Percentiles rank a stretch among this genome's conserved stretches.
Conservation (phyloP, 2,329 filamentous ascomycete genomes). For the Diaporthe velutina region DNA sequence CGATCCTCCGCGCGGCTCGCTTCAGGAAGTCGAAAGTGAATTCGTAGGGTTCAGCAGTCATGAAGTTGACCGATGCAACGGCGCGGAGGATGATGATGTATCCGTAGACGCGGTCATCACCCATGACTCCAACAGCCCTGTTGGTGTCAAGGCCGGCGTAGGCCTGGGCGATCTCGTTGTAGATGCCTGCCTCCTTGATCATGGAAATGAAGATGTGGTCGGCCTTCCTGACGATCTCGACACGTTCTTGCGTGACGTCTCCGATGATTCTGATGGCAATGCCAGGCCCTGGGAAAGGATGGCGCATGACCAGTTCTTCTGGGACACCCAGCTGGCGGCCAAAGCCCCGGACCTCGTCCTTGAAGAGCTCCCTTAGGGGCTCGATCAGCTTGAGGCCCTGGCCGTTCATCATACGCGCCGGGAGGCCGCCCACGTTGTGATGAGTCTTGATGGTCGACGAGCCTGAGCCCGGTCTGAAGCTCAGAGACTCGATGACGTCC, state of each 20-base stretch:
- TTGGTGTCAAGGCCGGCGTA: slow-evolving; percentile 60
- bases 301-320: slow-evolving; percentile 80
- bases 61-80: slow-evolving; percentile 71
- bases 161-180: slow-evolving; percentile 67
- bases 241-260: slow-evolving; percentile 83
- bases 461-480: slow-evolving; percentile 57
- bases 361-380: slow-evolving; percentile 84
- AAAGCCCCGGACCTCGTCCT: slow-evolving; percentile 82
- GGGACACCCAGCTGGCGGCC: slow-evolving; percentile 79
- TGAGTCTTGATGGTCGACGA: slow-evolving; percentile 65
- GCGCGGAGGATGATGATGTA: slow-evolving; percentile 53
- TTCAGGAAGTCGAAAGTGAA: slow-evolving; percentile 60
- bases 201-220: slow-evolving; percentile 84
- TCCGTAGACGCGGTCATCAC: slow-evolving; percentile 74
- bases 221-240: slow-evolving; percentile 81
- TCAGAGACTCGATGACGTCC: slow-evolving; percentile 67
- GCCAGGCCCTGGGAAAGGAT: slow-evolving; percentile 79
- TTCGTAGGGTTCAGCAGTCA: slow-evolving; percentile 79
- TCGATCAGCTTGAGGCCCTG: slow-evolving; percentile 77
- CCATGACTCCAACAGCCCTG: slow-evolving; percentile 58
- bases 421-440: slow-evolving; percentile 60
- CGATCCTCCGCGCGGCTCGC: slow-evolving; percentile 75
- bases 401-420: slow-evolving; percentile 52
- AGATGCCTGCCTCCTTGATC: slow-evolving; percentile 80
- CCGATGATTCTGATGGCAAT: slow-evolving; percentile 86